Evolutionary conservation across 352 stramenopile genomes (phyloP).

Genomic region (Globisporangium camurandrum): DNA sequence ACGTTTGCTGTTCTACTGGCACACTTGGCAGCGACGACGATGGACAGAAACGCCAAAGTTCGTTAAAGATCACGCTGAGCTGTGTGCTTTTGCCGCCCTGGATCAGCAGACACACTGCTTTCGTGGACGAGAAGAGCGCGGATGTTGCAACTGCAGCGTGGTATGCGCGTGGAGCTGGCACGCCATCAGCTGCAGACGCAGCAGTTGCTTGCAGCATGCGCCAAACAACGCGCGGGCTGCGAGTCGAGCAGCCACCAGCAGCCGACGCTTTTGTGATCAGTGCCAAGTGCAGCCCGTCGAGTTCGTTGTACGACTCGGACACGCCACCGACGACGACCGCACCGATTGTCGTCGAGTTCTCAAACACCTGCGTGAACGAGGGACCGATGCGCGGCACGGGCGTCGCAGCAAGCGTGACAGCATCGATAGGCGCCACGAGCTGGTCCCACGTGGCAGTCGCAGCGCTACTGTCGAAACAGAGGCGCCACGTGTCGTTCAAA

Average conservation of each 20-base stretch:
- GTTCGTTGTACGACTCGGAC: constrained; percentile 35
- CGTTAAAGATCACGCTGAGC: constrained; percentile 45
- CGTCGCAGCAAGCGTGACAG: constrained; percentile 13
- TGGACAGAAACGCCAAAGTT: constrained; percentile 68
- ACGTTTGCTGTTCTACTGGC: constrained; percentile 30
- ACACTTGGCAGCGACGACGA: constrained; percentile 1
- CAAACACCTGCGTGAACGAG: constrained; percentile 48
- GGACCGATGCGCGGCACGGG: constrained; percentile 46
- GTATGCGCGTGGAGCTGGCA: constrained; percentile 33
- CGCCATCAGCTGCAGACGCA: not conserved
- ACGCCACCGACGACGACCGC: constrained; percentile 43
- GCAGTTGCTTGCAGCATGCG: constrained; percentile 16
- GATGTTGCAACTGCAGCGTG: constrained; percentile 37
- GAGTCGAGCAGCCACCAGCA: constrained; percentile 11
- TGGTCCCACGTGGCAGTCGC: constrained; percentile 43
- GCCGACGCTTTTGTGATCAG: constrained; percentile 28
- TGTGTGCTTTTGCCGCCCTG: constrained; percentile 45
- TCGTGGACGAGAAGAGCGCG: constrained; percentile 19
- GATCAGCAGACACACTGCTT: constrained; percentile 38
- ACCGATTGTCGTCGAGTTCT: constrained; percentile 31
- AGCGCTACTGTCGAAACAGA: constrained; percentile 35
- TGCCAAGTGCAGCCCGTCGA: constrained; percentile 32
- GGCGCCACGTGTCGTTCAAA: constrained; percentile 52
- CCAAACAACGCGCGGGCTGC: constrained; percentile 32
- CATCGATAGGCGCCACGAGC: constrained; percentile 30